Conservation (phyloP, 257 asterid species). For the Penstemon eatonii region DNA sequence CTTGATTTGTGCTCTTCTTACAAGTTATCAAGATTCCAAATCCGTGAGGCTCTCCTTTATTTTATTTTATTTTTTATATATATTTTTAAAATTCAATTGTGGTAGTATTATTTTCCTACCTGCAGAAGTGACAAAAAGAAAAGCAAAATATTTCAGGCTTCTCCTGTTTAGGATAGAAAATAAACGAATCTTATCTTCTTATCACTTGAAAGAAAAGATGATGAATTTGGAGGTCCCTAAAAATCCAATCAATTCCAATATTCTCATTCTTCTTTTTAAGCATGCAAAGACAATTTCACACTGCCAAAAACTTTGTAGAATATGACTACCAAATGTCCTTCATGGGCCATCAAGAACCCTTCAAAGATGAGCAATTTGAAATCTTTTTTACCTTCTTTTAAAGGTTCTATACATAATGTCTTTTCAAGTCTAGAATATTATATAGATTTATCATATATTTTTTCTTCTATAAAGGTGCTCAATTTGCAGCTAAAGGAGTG, state of each 20-base stretch:
- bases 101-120: neutral
- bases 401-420: slow-evolving; percentile 9
- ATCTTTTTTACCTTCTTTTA: slow-evolving; percentile 24
- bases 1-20: neutral
- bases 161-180: neutral
- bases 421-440: neutral
- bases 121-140: slow-evolving; percentile 4
- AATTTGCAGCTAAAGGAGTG: slow-evolving; percentile 29
- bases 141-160: slow-evolving; percentile 7
- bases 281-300: slow-evolving; percentile 34
- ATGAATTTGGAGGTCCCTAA: slow-evolving; percentile 37
- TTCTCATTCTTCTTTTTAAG: slow-evolving; percentile 33
- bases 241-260: slow-evolving; percentile 27
- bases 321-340: slow-evolving; percentile 28
- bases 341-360: slow-evolving; percentile 37
- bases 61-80: neutral
- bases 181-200: slow-evolving; percentile 23
- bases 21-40: neutral
- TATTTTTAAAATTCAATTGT: neutral
- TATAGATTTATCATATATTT: slow-evolving; percentile 5
- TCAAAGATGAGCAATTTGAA: slow-evolving; percentile 27
- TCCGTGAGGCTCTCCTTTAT: neutral
- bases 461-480: slow-evolving; percentile 22
- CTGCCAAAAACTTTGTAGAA: slow-evolving; percentile 36
- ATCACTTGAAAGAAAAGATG: slow-evolving; percentile 31